Evolutionary conservation across 2,329 filamentous ascomycete genomes (phyloP), one percentile per base, ranked within the genome.

Genomic region (Fusarium sp.): DNA sequence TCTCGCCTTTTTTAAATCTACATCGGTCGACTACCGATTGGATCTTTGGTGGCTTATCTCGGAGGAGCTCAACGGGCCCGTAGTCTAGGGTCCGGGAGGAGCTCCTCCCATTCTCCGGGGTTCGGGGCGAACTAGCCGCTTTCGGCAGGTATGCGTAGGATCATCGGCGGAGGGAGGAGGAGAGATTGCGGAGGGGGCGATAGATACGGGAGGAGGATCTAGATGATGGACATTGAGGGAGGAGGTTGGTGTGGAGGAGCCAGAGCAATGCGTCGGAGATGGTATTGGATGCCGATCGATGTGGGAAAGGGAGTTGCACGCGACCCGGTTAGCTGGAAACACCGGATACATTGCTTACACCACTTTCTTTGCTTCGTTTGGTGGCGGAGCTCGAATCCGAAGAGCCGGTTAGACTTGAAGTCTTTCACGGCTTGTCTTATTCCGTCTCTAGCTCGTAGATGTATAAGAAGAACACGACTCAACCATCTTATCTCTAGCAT

Each of bases 401-500:
- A 10, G 44, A 33, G 2, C 31, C 35, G 53, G 33, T 22, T 38
- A 9, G 40, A 17, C 56, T 17, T 29, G 24, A 59, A 42, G 22
- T 6, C 29, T 42, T 16, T 27, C 27, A 38, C 9, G 55, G 27
- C 56, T 29, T 42, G 55, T 57, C 35, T 57, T 12, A 20, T 27
- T 42, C 56, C 36, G 31, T 42, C 29, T 57, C 35, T 57, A 36
- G 31, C 35, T 42, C 36, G 6, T 62, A 12, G 17, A 12, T 56
- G 66, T 68, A 68, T 68, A 68, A 68, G 66, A 68, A 59, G 22
- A 62, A 55, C 44, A 17, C 65, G 33, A 36, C 4, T 36, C 51
- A 65, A 42, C 66, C 44, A 42, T 55, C 27, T 59, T 53, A 59
- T 42, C 27, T n/a, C 36, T 33, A 35, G 24, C 56, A 40, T 55